A percentile compares a stretch with the other conserved stretches of the same genome.
phyloP scores from a whole-genome alignment of 129 eudicot genomes.

The Scalesia atractyloides region DNA sequence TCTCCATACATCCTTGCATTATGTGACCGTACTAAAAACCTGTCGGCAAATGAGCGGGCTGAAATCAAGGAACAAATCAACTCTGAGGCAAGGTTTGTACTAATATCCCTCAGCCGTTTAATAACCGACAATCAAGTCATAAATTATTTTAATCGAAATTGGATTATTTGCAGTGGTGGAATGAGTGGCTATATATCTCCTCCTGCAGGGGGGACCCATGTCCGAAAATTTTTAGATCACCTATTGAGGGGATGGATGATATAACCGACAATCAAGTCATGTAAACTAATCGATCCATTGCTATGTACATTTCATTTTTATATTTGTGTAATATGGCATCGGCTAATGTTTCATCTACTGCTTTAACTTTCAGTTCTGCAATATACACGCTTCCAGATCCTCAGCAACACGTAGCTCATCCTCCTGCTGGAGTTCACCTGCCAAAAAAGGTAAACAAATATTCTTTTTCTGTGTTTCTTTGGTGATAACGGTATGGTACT shows the following conservation, averaged over 20 bases:
- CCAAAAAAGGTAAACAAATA: constrained; percentile 64
- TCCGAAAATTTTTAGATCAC: constrained; percentile 74
- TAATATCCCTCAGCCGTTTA: not conserved
- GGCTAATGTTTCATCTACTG: constrained; percentile 2
- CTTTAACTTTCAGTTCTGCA: constrained; percentile 60
- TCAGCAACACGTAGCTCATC: constrained; percentile 63
- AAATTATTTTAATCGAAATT: constrained; percentile 33
- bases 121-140: not conserved
- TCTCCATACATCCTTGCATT: constrained; percentile 71
- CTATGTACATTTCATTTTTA: not conserved
- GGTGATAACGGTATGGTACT: not conserved
- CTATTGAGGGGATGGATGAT: constrained; percentile 76
- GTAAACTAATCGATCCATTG: constrained; percentile 45
- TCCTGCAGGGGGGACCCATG: constrained; percentile 83
- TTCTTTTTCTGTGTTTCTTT: not conserved
- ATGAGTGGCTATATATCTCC: constrained; percentile 83
- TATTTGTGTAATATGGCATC: not conserved
- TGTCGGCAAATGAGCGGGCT: constrained; percentile 44
- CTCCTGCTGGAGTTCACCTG: constrained; percentile 59
- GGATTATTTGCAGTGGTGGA: constrained; percentile 68
- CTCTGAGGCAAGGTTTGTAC: constrained; percentile 68
- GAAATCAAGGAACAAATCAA: constrained; percentile 52
- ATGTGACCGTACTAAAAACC: constrained; percentile 57
- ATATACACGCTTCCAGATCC: constrained; percentile 79
- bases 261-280: constrained; percentile 72